A percentile compares a stretch with the other conserved stretches of the same genome.
Conservation (phyloP, 1,284 basidiomycete species). For the Rhizopogon parksii region DNA sequence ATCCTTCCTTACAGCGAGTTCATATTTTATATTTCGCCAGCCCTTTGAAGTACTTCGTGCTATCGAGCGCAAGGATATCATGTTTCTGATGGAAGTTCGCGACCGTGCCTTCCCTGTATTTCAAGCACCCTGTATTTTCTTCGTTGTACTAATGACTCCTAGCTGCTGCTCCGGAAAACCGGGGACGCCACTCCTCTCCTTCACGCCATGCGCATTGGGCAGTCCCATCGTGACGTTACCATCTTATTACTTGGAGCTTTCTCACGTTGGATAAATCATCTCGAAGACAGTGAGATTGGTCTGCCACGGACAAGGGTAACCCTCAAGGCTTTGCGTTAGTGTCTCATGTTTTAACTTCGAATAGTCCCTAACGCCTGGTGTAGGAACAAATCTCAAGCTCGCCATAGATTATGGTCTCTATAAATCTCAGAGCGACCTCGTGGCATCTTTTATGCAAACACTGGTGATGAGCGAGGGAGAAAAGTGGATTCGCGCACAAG, state of each 20-base stretch:
- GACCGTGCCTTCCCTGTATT: slow-evolving; percentile 69
- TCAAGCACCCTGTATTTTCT: not conserved
- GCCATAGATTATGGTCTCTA: slow-evolving; percentile 78
- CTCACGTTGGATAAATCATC: slow-evolving; percentile 72
- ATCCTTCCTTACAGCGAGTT: not conserved
- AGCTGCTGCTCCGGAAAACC: slow-evolving; percentile 68
- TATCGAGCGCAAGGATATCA: slow-evolving; percentile 65
- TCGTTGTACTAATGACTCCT: slow-evolving; percentile 6
- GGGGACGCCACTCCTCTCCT: slow-evolving; percentile 72
- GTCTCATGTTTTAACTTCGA: not conserved
- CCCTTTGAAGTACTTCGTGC: slow-evolving; percentile 70
- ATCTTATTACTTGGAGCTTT: slow-evolving; percentile 74
- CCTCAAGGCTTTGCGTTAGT: slow-evolving; percentile 67
- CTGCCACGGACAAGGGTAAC: slow-evolving; percentile 57
- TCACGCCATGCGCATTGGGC: slow-evolving; percentile 75
- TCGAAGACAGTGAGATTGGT: slow-evolving; percentile 64
- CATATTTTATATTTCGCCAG: slow-evolving; percentile 29
- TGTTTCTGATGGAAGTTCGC: slow-evolving; percentile 72
- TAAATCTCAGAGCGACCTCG: slow-evolving; percentile 69
- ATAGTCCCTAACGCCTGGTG: not conserved
- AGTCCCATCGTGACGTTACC: slow-evolving; percentile 66
- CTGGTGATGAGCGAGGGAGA: slow-evolving; percentile 84
- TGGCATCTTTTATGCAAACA: slow-evolving; percentile 77
- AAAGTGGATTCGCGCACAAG: slow-evolving; percentile 64
- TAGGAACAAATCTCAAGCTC: slow-evolving; percentile 72